phyloP scores from a whole-genome alignment of 257 asterid species.

The Nicotiana attenuata region DNA sequence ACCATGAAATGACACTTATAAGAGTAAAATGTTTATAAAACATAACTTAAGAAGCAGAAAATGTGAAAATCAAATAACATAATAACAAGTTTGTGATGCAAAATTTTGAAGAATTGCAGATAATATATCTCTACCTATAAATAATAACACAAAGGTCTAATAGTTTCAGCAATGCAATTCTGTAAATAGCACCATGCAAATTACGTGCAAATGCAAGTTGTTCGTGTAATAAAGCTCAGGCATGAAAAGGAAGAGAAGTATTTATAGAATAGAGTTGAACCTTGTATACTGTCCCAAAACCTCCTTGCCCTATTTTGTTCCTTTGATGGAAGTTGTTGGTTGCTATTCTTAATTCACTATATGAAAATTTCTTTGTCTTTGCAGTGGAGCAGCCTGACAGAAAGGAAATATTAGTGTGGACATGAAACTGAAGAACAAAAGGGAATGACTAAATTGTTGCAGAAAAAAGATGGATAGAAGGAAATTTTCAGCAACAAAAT shows the following conservation, averaged over 20 bases:
- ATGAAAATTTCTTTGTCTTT: slow-evolving; percentile 53
- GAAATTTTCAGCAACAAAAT: not conserved
- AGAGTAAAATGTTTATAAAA: not conserved
- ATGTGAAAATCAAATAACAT: not conserved
- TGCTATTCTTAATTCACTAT: slow-evolving; percentile 56
- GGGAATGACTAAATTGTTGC: not conserved
- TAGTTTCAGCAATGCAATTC: not conserved
- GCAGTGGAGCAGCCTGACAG: slow-evolving; percentile 40
- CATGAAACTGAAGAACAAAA: slow-evolving; percentile 10
- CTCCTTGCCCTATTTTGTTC: slow-evolving; percentile 83
- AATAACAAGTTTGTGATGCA: not conserved
- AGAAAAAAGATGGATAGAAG: slow-evolving; percentile 1
- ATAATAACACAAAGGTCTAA: not conserved
- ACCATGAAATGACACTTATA: not conserved
- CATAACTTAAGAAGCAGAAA: not conserved
- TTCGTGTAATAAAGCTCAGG: not conserved
- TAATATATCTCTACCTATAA: not conserved
- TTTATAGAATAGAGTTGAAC: slow-evolving; percentile 28
- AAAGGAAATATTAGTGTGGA: slow-evolving; percentile 12
- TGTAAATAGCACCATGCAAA: not conserved
- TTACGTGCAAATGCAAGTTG: not conserved
- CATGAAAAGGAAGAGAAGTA: not conserved
- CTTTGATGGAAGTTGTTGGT: slow-evolving; percentile 61
- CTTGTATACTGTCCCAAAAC: slow-evolving; percentile 92
- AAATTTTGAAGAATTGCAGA: not conserved